Evolutionary conservation across 345 rosid species (phyloP), one percentile per base, ranked within the genome.

Genomic region (Tarenaya hassleriana): DNA sequence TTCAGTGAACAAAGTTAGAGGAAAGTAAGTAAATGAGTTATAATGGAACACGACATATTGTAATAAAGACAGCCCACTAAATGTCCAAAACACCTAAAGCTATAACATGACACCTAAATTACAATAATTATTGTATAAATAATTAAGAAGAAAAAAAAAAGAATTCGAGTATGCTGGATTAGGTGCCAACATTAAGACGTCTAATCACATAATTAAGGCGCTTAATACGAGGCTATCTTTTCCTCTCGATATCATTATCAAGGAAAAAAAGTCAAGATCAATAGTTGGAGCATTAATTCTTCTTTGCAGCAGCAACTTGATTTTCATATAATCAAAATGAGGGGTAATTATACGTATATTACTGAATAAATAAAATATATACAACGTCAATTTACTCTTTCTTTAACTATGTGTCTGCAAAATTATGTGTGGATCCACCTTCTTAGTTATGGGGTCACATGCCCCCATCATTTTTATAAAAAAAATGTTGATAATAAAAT

Each of bases 181-280:
- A 57, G 58, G 51, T 43, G 42, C 58, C 69, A 58, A 64, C 69
- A 50, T 39, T 50, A 57, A 50, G 52, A 64, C 63, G 56, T 43
- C 53, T 64, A 56, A 50, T 64, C 58, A 56, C 63, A 52, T 50
- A 63, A 56, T 63, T 55, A 41, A 41, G 39, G 56, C 61, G 61
- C 37, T n/a, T n/a, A n/a, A n/a, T 4, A 34, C 18, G 7, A 48
- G 42, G 47, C 35, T 48, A 15, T 31, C 14, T 39, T 33, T 35
- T 34, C 34, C 0, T 41, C n/a, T 34, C 42, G 16, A 40, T 4
- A 12, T 19, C 13, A 35, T 3, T 14, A 18, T 4, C 18, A 34
- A 4, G 3, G 4, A 24, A 39, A 3, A 4, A 21, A 33, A 8
- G 39, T 41, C 15, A 37, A 55, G 5, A n/a, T n/a, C n/a, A 18